phyloP scores from a whole-genome alignment of 108 stramenopile species.

The Halocafeteria seosinensis region DNA sequence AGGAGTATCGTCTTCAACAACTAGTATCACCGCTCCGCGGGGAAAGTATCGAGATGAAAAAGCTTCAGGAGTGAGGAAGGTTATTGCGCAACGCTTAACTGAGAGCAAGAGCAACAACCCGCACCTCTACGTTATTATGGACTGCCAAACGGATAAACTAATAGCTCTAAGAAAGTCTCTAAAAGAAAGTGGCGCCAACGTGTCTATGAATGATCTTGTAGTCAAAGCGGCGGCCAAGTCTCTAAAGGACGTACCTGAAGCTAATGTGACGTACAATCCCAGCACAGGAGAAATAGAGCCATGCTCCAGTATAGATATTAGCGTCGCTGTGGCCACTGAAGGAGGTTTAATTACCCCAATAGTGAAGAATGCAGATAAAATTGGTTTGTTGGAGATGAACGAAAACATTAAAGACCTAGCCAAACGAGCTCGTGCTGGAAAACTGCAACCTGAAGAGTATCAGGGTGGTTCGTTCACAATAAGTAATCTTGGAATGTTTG shows the following conservation, averaged over 20 bases:
- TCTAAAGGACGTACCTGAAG: constrained; percentile 79
- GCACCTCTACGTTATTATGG: constrained; percentile 79
- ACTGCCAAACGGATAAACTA: constrained; percentile 64
- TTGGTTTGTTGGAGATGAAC: constrained; percentile 64
- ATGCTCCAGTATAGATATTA: constrained; percentile 66
- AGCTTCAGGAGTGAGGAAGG: constrained; percentile 59
- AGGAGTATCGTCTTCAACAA: too few relatives aligned
- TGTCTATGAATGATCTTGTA: constrained; percentile 87
- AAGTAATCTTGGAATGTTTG: constrained; percentile 96
- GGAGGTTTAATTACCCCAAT: constrained; percentile 82
- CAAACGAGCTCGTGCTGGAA: constrained; percentile 53
- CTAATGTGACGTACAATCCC: constrained; percentile 53
- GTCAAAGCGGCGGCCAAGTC: constrained; percentile 86
- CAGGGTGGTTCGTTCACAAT: constrained; percentile 93
- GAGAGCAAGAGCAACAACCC: constrained; percentile 85
- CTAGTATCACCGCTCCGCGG: too few relatives aligned
- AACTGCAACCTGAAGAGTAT: constrained; percentile 78
- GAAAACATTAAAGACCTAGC: constrained; percentile 62
- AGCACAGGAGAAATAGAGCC: constrained; percentile 29
- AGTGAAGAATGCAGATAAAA: constrained; percentile 55
- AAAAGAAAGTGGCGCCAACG: constrained; percentile 50
- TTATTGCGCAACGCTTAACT: constrained; percentile 76
- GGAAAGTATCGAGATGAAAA: constrained; percentile 19
- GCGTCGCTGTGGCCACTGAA: constrained; percentile 90
- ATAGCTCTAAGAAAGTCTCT: constrained; percentile 59